These are phyloP conservation scores for Globisporangium megalacanthum DNA, from an alignment of 352 stramenopile genomes.

Conservation along the genomic window DNA sequence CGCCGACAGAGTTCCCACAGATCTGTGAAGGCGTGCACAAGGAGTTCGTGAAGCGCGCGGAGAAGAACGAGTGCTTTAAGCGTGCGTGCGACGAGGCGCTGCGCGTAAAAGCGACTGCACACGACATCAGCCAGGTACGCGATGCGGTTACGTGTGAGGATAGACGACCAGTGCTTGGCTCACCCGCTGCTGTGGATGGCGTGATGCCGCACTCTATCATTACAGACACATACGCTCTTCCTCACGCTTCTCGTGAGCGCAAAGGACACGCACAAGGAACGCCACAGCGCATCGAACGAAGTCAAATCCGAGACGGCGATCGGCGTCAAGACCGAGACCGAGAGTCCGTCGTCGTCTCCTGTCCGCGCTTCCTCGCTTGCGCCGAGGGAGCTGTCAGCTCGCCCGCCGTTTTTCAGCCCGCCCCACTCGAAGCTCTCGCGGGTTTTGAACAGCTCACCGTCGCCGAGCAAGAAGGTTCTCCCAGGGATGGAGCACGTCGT, in stretches of 20 bases:
- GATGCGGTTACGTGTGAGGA: background rate
- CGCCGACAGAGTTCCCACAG: slow-evolving; percentile 23
- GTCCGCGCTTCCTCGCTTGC: background rate
- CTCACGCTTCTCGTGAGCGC: slow-evolving; percentile 13
- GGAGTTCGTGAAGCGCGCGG: slow-evolving; percentile 28
- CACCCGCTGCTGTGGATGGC: background rate
- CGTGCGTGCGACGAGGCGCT: slow-evolving; percentile 44
- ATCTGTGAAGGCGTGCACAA: slow-evolving; percentile 33
- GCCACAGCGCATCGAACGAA: background rate
- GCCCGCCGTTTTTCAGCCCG: slow-evolving; percentile 11
- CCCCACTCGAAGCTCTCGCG: slow-evolving; percentile 12
- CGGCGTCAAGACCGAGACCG: background rate
- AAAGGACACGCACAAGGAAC: background rate
- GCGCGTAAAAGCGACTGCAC: slow-evolving; percentile 22
- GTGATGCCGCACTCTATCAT: background rate
- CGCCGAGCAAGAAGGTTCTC: slow-evolving; percentile 16
- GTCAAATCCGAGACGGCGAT: background rate
- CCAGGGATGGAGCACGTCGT: slow-evolving; percentile 22
- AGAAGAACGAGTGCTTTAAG: slow-evolving; percentile 42
- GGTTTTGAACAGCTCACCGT: slow-evolving; percentile 10
- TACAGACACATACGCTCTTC: slow-evolving; percentile 15
- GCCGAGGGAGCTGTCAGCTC: slow-evolving; percentile 3
- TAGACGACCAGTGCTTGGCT: background rate
- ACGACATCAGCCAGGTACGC: slow-evolving; percentile 20
- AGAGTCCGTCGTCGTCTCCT: slow-evolving; percentile 5